These are phyloP conservation scores for Amphirosellinia nigrospora DNA, from an alignment of 495 filamentous ascomycete species.

Conservation along the genomic window DNA sequence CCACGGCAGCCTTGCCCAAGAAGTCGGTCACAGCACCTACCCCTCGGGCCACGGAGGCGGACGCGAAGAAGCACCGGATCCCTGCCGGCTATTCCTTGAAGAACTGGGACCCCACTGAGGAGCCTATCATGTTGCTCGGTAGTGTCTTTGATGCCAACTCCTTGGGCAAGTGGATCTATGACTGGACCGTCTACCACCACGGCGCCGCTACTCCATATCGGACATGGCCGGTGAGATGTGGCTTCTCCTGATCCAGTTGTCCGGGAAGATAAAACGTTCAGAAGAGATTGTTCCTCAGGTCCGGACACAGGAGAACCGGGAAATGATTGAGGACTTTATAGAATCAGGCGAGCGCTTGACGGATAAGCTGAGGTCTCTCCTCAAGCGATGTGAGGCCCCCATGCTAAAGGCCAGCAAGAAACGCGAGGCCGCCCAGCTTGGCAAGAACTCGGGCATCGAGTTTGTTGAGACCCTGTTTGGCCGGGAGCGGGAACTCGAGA, in stretches of 20 bases:
- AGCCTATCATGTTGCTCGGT: conserved; percentile 88
- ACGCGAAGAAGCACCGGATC: conserved; percentile 81
- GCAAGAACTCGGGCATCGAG: conserved; percentile 91
- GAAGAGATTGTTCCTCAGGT: conserved; percentile 81
- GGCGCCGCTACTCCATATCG: conserved; percentile 82
- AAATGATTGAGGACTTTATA: conserved; percentile 89
- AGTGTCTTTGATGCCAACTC: conserved; percentile 98
- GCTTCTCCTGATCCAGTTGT: conserved; percentile 93
- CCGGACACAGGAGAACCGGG: conserved; percentile 70
- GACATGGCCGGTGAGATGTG: conserved; percentile 95
- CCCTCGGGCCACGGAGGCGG: conserved; percentile 70
- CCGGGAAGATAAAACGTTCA: conserved; percentile 92
- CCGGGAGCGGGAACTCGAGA: conserved; percentile 86
- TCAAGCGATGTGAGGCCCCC: conserved; percentile 89
- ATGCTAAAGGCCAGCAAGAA: conserved; percentile 72
- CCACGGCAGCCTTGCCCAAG: conserved; percentile 43
- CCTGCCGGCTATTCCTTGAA: conserved; percentile 93
- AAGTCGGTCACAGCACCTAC: conserved; percentile 18
- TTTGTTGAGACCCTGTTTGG: conserved; percentile 98
- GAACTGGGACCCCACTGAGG: conserved; percentile 97
- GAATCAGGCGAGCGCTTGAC: conserved; percentile 89
- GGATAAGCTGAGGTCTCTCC: conserved; percentile 81
- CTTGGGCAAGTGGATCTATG: conserved; percentile 98
- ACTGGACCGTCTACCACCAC: conserved; percentile 97
- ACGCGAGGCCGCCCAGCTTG: conserved; percentile 74